Evolutionary conservation across 352 stramenopile genomes (phyloP), one percentile per base, ranked within the genome.

Genomic region (Pythium utonaiense): DNA sequence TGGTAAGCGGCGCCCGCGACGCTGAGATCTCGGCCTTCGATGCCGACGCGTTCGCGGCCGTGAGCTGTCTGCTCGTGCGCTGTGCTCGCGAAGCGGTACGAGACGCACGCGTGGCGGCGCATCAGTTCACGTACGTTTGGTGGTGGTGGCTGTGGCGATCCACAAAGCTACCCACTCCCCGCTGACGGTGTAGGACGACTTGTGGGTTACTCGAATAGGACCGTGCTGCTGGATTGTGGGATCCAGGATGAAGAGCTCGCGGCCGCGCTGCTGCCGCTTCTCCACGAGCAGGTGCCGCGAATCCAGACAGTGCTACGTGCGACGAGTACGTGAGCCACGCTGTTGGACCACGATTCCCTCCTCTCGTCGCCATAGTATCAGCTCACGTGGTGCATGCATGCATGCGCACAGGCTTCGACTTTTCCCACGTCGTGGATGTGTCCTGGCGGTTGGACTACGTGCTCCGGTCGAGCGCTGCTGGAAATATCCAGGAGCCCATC

Each of bases 391-490:
- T 28, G 13, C n/a, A 28, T 8, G 3, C 31, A 17, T 57, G 22
- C 31, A 19, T 40, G 12, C 25, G 24, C 10, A 7, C 42, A 92
- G 82, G 69, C 52, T 86, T 89, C 62, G 79, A 90, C 67, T 84
- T 89, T 30, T 74, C 80, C n/a, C 72, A 89, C 6, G 71, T 93
- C 16, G 80, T 93, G 30, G 77, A 89, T 42, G 73, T 89, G 2
- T 71, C 69, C 9, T 93, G 83, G 83, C 73, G 80, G 28, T 57
- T 93, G 28, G 83, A 93, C 71, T 87, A 91, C 52, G 74, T 83
- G 3, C 60, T 90, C 25, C 75, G 73, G 3, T 88, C 79, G 5
- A 87, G 67, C 45, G 66, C 65, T 16, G 70, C 64, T n/a, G 83
- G 83, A 5, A 83, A 66, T 51, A 60, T 90, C 51, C 77, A 81